Base-by-base conservation (phyloP, 371 early-diverging fungal genomes). In the Mortierella polycephala region DNA sequence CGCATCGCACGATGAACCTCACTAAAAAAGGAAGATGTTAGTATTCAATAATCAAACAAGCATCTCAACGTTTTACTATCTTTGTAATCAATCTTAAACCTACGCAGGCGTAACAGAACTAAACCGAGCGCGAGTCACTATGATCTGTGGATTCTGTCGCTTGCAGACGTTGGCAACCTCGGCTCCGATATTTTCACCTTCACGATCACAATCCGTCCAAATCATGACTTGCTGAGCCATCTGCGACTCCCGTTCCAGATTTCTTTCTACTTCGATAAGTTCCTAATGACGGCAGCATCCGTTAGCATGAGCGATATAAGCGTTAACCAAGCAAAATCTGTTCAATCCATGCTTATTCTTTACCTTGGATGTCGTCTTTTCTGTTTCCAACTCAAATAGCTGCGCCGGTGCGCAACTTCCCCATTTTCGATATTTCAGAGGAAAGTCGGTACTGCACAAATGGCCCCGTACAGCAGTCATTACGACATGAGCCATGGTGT, bases 131-230 rank as follows among this genome's bases (percentile, higher is more conserved):
- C 97, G 81, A 81, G 86, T 87, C 12, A 96, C 90, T 18, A 63
- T 47, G 1, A 99, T 84, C 9, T 85, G 59, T 6, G 86, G 83
- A 60, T 97, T 96, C 0, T 77, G 86, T 18, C 59, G 39, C n/a
- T 68, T 75, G 60, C 96, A 95, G 0, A 96, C 81, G 8, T 88
- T 81, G 0, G 84, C 89, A 14, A 98, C 90, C 74, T 99, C 99
- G 8, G 82, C 79, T 12, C 99, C 99, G 75, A 99, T 99, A 56
- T 96, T 93, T 71, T 99, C 99, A 18, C 99, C 99, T 83, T 99
- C 99, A 49, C 98, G 89, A 87, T 99, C 99, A 79, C 99, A 99
- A 89, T 99, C 99, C 1, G 99, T 99, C 99, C 99, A 99, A 41
- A 99, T 98, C 58, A 98, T 91, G 39, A 99, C 79, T 47, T 90